phyloP scores from a whole-genome alignment of 768 basidiomycete genomes.

The Mrakia hoshinonis region DNA sequence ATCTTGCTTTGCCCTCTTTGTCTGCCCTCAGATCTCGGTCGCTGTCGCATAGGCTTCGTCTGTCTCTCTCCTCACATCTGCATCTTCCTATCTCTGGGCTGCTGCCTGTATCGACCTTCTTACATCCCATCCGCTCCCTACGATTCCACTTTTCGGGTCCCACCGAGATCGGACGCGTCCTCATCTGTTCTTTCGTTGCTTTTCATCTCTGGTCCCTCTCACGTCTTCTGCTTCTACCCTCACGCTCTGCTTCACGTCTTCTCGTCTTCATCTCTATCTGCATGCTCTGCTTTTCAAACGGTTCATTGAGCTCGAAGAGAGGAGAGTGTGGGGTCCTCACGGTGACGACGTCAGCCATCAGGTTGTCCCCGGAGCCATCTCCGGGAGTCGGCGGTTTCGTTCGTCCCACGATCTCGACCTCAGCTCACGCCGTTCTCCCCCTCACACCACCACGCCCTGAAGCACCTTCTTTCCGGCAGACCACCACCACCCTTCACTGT shows the following conservation, averaged over 20 bases:
- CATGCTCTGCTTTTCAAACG: background rate
- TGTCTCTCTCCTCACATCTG: background rate
- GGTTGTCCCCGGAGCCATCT: background rate
- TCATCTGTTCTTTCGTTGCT: background rate
- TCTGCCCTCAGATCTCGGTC: constrained; percentile 14
- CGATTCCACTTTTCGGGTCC: no score
- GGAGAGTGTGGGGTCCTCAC: no score
- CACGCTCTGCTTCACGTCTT: background rate
- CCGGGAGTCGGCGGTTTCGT: no score
- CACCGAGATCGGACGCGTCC: no score
- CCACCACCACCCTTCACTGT: no score
- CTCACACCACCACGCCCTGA: no score
- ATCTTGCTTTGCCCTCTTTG: background rate
- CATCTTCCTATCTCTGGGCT: background rate
- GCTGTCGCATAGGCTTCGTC: background rate
- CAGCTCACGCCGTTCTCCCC: background rate
- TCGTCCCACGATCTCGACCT: background rate
- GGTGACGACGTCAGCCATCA: no score
- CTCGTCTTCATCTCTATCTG: background rate
- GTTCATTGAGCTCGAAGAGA: no score
- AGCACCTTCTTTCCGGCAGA: no score
- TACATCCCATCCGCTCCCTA: background rate
- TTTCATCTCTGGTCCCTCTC: background rate
- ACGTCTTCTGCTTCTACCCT: constrained; percentile 4
- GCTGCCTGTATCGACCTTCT: background rate